Base-by-base conservation (phyloP, 495 filamentous ascomycete species). In the Echria macrotheca region DNA sequence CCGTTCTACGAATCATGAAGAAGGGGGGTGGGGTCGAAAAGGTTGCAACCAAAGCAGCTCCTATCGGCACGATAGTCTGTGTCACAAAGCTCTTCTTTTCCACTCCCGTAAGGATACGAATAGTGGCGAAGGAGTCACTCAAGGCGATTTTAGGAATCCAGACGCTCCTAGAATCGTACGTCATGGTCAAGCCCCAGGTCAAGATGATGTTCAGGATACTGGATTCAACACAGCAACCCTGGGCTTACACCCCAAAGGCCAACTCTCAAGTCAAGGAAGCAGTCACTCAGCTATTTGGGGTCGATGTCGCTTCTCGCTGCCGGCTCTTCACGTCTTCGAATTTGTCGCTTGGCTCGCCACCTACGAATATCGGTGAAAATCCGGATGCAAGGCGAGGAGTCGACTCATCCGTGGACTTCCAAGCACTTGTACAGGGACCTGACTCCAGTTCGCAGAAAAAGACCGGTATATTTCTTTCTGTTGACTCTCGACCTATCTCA, bases 401-500 rank as follows among this genome's bases (percentile, higher is more conserved):
- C n/a, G n/a, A n/a, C n/a, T n/a, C n/a, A n/a, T n/a, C 17, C 5
- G 28, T 49, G 7, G 14, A 36, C 1, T 55, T 91, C 3, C 70
- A 83, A 31, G 80, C 80, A 0, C 76, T 87, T 33, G 66, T 91
- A 14, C 80, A 82, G 12, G 79, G 67, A 17, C 57, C 69, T 2
- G 62, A 70, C 50, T 68, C 57, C 62, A 76, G 84, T 38, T 49
- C 65, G 12, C 66, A 72, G 4, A 84, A 81, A 29, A 62, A 85
- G 42, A 64, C 72, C 40, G 81, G 86, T 2, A 69, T 82, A 33
- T 86, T 82, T 61, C 48, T 96, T 11, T 91, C 82, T 9, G 72
- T 97, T 0, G 91, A 96, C 61, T 81, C 77, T 4, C 75, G 93
- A 33, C 87, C 89, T 1, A 64, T 97, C 5, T 83, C 84, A 24